Evolutionary conservation across 2,329 filamentous ascomycete species (phyloP), one percentile per base, ranked within the genome.

Genomic region (Trichoderma citrinoviride): DNA sequence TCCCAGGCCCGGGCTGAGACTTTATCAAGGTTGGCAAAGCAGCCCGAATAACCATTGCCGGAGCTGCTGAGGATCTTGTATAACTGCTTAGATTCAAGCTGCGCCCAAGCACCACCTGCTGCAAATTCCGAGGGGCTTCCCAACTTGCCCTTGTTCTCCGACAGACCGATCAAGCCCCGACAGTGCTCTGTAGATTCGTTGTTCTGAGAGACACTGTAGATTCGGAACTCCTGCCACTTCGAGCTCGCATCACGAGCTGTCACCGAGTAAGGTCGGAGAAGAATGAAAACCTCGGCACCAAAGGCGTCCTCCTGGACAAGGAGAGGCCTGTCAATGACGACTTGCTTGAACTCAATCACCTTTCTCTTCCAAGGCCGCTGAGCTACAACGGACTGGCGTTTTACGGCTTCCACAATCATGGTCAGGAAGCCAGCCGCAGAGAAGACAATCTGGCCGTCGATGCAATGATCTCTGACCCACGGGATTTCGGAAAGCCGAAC

Each of bases 331-430:
- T 62, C 62, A 10, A 68, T 62, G 52, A 54, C 29, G 19, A 68
- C 56, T 6, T 67, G 25, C 37, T 61, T 56, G 29, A 66, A 65
- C 7, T 65, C 49, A 15, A 66, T 47, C 14, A 60, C 54, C 21
- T 53, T 47, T 33, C 55, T 33, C 55, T 60, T 57, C 56, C 65
- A 66, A 1, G 65, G 50, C 14, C 61, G 37, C 15, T 58, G 57
- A n/a, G 21, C 44, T 17, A 27, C 58, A 21, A 58, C 47, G 12
- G 21, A 63, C n/a, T 62, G 61, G 23, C 69, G 71, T 3, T 68
- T 66, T 7, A 70, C 50, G 15, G 74, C 76, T 67, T 79, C 76
- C 5, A 70, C 68, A n/a, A 71, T 74, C 72, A 77, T 76, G 21
- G 70, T 64, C 10, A 77, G 65, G 56, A 76, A 77, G 7, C 71